Base-by-base conservation (phyloP, 2,329 filamentous ascomycete genomes). In the Neopestalotiopsis clavispora region DNA sequence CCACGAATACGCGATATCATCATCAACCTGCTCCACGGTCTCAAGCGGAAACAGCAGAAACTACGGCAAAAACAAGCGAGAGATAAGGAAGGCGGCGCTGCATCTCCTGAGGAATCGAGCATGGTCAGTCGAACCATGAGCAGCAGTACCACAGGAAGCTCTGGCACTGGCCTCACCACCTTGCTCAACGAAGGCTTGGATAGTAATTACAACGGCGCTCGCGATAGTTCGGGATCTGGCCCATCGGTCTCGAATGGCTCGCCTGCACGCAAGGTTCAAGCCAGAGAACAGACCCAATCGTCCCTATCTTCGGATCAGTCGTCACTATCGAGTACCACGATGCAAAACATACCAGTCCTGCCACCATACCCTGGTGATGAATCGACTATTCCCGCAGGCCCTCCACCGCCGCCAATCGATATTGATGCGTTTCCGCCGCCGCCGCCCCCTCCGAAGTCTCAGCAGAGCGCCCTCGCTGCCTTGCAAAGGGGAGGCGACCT, bases 1-100 rank as follows among this genome's bases (percentile, higher is more conserved):
- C 96, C 96, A 0, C 90, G 93, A 69, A 99, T 99, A 79, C 91
- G 96, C 75, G 96, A 99, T 80, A 99, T 99, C 76, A 99, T 99
- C 78, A 98, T 99, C 80, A 98, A 97, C 78, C 86, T 99, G 38
- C 87, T 99, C 9, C 96, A 99, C 79, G 96, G 96, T 2, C 83
- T 99, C 72, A 99, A 99, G 84, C 92, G 95, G 80, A 99, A 99
- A 80, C 96, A 99, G 78, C 95, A 97, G 77, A 94, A 94, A 75
- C 82, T 99, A 75, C 84, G 90, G 34, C 89, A 91, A 75, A 90
- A 87, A 72, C 87, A 90, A 73, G 80, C 84, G 4, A 84, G 86
- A 68, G 89, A 91, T 12, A 86, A 84, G 86, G 82, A 88, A 66
- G 84, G 78, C 66, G 80, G 82, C 52, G 62, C 40, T 34, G 74